Conservation (phyloP, 208 protist species). For the Wallacemonas sp. region DNA sequence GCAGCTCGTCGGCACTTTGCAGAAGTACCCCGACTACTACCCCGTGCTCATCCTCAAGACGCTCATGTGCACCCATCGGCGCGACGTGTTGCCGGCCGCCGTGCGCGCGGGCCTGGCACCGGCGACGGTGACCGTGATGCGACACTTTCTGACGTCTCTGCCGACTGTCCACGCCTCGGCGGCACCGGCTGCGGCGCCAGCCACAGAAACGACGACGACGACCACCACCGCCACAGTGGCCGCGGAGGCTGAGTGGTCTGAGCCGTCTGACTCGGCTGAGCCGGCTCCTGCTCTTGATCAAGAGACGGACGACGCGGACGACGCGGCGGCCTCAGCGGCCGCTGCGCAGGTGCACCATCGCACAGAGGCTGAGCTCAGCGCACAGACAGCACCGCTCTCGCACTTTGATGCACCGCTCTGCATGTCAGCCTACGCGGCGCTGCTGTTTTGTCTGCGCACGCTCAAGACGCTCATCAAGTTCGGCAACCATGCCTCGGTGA, state of each 20-base stretch:
- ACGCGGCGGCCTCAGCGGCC: not conserved
- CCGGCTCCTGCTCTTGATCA: too few relatives aligned
- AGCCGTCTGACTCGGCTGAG: too few relatives aligned
- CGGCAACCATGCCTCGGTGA: constrained; percentile 44
- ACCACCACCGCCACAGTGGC: too few relatives aligned
- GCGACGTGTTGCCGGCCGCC: constrained; percentile 46
- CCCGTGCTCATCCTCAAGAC: constrained; percentile 59
- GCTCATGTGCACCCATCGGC: constrained; percentile 46
- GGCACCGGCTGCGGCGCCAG: not conserved
- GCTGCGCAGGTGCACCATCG: not conserved
- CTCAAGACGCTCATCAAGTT: constrained; percentile 45
- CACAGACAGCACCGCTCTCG: constrained; percentile 8
- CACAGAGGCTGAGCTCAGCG: constrained; percentile 3
- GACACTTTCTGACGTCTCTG: constrained; percentile 38
- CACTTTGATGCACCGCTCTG: constrained; percentile 29
- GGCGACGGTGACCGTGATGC: constrained; percentile 52
- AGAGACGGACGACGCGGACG: too few relatives aligned
- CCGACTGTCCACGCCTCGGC: constrained; percentile 9
- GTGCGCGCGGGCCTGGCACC: constrained; percentile 57
- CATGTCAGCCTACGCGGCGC: constrained; percentile 47
- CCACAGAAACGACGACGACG: not conserved
- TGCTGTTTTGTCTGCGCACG: constrained; percentile 54
- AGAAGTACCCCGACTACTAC: constrained; percentile 64
- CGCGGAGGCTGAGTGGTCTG: too few relatives aligned
- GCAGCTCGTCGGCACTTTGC: constrained; percentile 66